Conservation (phyloP, 1,139 yeast species). For the Saccharomyces hybrid region DNA sequence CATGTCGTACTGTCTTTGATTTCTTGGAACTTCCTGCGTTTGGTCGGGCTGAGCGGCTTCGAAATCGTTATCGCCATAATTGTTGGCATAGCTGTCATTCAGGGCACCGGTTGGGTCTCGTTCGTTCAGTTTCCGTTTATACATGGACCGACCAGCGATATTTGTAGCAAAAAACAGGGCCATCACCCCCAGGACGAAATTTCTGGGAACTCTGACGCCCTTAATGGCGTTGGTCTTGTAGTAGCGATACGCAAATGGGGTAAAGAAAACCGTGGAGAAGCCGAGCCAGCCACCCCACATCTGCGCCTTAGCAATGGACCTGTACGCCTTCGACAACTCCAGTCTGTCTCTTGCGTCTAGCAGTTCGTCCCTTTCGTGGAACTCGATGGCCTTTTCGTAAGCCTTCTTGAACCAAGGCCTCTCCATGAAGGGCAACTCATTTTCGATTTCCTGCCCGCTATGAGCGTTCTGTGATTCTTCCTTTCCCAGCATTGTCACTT, state of each 20-base stretch:
- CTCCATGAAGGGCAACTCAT: conserved; percentile 3
- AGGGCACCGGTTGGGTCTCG: conserved; percentile 20
- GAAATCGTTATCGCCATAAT: conserved; percentile 14
- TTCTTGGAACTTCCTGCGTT: conserved; percentile 9
- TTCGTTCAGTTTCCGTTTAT: conserved; percentile 23
- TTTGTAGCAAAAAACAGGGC: conserved; percentile 31
- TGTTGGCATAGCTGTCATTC: conserved; percentile 2
- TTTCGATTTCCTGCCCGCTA: background rate
- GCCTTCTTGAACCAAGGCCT: conserved; percentile 30
- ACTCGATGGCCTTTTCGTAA: conserved; percentile 26
- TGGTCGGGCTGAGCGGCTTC: background rate
- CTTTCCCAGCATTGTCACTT: background rate
- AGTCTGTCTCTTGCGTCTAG: conserved; percentile 26
- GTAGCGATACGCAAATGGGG: conserved; percentile 31
- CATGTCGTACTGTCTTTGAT: conserved; percentile 33
- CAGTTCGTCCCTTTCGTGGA: conserved; percentile 27
- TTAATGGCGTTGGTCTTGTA: conserved; percentile 29
- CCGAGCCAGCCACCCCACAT: conserved; percentile 33
- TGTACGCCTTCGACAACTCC: conserved; percentile 21
- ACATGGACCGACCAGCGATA: conserved; percentile 26
- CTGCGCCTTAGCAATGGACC: conserved; percentile 23
- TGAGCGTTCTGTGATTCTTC: background rate
- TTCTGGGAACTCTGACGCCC: conserved; percentile 33
- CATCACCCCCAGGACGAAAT: conserved; percentile 31
- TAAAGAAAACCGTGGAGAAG: conserved; percentile 27